Conservation (phyloP, 202 grass and related monocot species). For the Carex sylvatica region DNA sequence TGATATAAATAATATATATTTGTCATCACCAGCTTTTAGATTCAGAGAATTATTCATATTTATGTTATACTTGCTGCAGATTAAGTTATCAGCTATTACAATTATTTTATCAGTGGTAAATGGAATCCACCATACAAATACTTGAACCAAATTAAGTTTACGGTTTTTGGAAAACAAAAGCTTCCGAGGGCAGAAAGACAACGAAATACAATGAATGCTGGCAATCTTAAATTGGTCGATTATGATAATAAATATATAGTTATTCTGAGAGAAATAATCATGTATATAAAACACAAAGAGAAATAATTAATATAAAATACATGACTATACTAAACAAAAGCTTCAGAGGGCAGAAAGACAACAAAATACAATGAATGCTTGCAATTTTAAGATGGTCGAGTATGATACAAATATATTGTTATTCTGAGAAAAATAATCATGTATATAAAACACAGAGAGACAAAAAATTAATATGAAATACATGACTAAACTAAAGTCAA, state of each 20-base stretch:
- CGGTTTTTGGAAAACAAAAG: neutral
- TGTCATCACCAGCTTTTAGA: neutral
- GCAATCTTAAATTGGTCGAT: neutral
- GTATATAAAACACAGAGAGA: neutral
- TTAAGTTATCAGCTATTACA: neutral
- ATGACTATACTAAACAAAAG: neutral
- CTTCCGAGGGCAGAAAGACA: neutral
- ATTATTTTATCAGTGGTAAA: neutral
- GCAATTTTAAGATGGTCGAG: neutral
- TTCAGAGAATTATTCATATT: no score
- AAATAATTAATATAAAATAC: no score
- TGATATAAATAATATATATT: neutral
- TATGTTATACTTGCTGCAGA: neutral
- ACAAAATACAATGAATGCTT: neutral
- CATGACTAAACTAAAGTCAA: neutral
- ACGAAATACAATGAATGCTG: neutral
- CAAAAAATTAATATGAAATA: neutral
- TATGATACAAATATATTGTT: neutral
- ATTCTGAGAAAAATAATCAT: neutral
- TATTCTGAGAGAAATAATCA: neutral
- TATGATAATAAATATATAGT: neutral
- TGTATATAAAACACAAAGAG: neutral
- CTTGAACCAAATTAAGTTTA: no score
- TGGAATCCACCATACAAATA: neutral
- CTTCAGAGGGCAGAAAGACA: neutral